Conservation (phyloP, 805 yeast genomes). For the Kodamaea kakaduensis region DNA sequence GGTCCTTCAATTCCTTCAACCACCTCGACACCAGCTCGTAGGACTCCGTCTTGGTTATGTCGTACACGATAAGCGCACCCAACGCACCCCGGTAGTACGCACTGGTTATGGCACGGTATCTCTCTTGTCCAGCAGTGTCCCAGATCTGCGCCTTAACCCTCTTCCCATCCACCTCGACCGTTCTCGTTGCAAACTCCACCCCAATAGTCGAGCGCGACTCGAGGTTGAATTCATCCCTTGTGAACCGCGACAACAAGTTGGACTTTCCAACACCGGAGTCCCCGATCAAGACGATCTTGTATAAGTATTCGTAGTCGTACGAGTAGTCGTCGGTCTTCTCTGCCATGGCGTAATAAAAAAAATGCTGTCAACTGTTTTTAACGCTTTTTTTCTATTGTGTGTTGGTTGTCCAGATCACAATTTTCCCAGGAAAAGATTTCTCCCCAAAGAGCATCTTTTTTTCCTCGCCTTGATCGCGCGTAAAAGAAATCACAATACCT, state of each 20-base stretch:
- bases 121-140: constrained; percentile 99
- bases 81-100: constrained; percentile 98
- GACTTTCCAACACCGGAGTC: constrained; percentile 98
- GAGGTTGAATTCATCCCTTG: constrained; percentile 91
- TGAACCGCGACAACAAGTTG: constrained; percentile 86
- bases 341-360: constrained; percentile 19
- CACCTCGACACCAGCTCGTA: constrained; percentile 85
- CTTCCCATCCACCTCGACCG: constrained; percentile 81
- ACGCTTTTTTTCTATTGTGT: constrained; percentile 4
- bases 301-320: constrained; percentile 83
- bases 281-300: constrained; percentile 93
- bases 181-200: constrained; percentile 96
- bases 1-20: constrained; percentile 85
- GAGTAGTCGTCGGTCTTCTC: constrained; percentile 45
- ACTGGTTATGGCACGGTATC: constrained; percentile 95
- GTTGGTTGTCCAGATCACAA: constrained; percentile 8
- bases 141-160: constrained; percentile 88
- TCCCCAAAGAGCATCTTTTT: not conserved
- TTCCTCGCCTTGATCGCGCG: not conserved
- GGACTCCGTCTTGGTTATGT: constrained; percentile 84
- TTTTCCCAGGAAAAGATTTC: not conserved
- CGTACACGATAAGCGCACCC: constrained; percentile 94
- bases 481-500: too few species aligned
- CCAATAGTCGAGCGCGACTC: constrained; percentile 96
- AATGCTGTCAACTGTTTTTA: constrained; percentile 2